A percentile compares a stretch with the other conserved stretches of the same genome.
phyloP scores from a whole-genome alignment of 2,329 filamentous ascomycete genomes.

The Ophiocordyceps camponoti-rufipedis region DNA sequence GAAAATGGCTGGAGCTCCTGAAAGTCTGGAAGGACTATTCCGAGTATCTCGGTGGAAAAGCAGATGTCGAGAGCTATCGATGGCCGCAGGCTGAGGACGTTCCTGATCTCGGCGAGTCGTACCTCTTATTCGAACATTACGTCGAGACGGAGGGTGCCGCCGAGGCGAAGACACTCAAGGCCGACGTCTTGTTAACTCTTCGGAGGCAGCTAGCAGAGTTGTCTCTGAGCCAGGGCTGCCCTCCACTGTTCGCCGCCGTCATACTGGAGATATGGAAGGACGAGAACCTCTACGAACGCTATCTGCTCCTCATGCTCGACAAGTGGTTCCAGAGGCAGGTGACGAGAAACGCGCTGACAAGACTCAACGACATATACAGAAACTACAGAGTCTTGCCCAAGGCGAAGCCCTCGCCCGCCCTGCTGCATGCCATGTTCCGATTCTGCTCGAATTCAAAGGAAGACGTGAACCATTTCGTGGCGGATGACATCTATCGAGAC shows the following conservation, averaged over 20 bases:
- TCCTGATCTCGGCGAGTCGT: slow-evolving; percentile 11
- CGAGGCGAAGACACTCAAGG: slow-evolving; percentile 7
- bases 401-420: slow-evolving; percentile 15
- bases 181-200: slow-evolving; percentile 10
- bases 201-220: slow-evolving; percentile 12
- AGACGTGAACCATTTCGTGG: slow-evolving; percentile 15
- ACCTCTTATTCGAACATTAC: slow-evolving; percentile 16
- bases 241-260: slow-evolving; percentile 13
- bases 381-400: slow-evolving; percentile 24
- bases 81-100: slow-evolving; percentile 2
- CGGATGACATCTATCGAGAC: slow-evolving; percentile 29
- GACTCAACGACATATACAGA: slow-evolving; percentile 24
- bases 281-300: slow-evolving; percentile 21
- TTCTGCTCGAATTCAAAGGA: slow-evolving; percentile 14
- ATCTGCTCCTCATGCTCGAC: slow-evolving; percentile 17
- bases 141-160: slow-evolving; percentile 10
- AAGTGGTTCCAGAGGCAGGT: slow-evolving; percentile 12
- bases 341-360: slow-evolving; percentile 9
- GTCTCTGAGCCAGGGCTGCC: slow-evolving; percentile 15
- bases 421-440: slow-evolving; percentile 27
- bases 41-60: no score
- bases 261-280: slow-evolving; percentile 24
- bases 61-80: background rate
- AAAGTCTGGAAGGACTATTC: background rate
- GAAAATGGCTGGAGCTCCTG: background rate